Base-by-base conservation (phyloP, 768 basidiomycete species). In the Pleurotus platypus region DNA sequence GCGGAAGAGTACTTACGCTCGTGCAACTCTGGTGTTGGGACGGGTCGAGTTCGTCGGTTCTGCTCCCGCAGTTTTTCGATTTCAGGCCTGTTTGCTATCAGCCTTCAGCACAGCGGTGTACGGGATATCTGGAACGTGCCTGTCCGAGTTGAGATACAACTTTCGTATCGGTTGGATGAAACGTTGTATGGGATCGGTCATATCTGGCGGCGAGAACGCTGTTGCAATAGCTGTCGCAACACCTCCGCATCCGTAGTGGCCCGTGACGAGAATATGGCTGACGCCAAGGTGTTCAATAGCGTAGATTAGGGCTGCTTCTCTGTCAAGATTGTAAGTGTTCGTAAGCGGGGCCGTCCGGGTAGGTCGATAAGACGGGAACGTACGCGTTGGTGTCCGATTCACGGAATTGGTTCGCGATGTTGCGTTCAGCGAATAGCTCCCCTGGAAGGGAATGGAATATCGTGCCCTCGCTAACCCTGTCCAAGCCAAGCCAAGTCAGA, bases 201-300 rank as follows among this genome's bases (percentile, higher is more conserved):
- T 57, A 42, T 63, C 64, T 40, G 54, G 60, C 2, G 67, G 58
- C 39, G 58, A 60, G 9, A 45, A 24, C 0, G 56, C 22, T 45
- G 56, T 37, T 3, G 66, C 62, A 56, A 73, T 73, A 5, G 72
- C 74, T 12, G 58, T 62, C 35, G 70, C 66, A 1, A 73, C 68
- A 51, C 69, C 67, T 40, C 68, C 69, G 59, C 73, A 76, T 2
- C 66, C 66, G 18, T 66, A 66, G 55, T 66, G 67, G 16, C 75
- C 75, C 7, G 73, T 60, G 26, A 76, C 66, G 43, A 76, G 67
- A 38, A 76, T 69, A 59, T 76, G 74, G 38, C 72, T 64, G 4
- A 76, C 68, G 22, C 67, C 65, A 7, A 70, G 62, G 9, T 62
- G 63, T 48, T 70, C 67, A 15, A 75, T 61, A 16, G 73, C 75